These are phyloP conservation scores for Stemphylium vesicarium DNA, from an alignment of 2,329 filamentous ascomycete genomes.

Conservation along the genomic window DNA sequence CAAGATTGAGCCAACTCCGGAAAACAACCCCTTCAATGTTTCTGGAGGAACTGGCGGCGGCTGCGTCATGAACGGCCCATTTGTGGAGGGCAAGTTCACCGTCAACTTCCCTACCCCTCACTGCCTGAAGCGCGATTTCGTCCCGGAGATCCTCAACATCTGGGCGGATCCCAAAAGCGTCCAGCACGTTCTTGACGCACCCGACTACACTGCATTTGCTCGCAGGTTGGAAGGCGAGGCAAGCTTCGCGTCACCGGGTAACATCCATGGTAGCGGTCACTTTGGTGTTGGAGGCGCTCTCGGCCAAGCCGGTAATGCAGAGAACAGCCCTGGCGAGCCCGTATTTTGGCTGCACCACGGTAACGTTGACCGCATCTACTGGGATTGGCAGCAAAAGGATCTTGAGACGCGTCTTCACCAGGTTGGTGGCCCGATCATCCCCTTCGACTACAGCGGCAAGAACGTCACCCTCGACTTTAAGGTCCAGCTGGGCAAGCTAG, in stretches of 20 bases:
- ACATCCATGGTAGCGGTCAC: constrained; percentile 47
- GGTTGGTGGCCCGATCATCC: constrained; percentile 45
- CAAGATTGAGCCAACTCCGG: constrained; percentile 31
- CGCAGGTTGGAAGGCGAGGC: constrained; percentile 33
- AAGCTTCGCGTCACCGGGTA: constrained; percentile 30
- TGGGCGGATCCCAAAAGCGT: constrained; percentile 30
- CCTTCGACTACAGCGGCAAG: constrained; percentile 28
- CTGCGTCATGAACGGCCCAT: constrained; percentile 43
- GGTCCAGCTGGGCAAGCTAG: constrained; percentile 40
- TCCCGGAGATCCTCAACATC: constrained; percentile 26
- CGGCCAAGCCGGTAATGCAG: constrained; percentile 42
- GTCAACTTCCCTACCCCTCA: constrained; percentile 31
- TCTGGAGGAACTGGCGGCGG: constrained; percentile 38
- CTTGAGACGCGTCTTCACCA: constrained; percentile 39
- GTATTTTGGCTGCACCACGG: constrained; percentile 50
- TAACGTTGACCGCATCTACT: constrained; percentile 47
- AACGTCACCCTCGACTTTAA: constrained; percentile 46
- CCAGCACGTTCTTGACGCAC: constrained; percentile 28
- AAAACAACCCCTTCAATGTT: constrained; percentile 32
- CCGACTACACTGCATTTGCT: constrained; percentile 39
- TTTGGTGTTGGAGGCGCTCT: constrained; percentile 46
- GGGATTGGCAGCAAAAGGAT: constrained; percentile 37
- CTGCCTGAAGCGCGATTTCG: constrained; percentile 45
- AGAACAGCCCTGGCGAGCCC: constrained; percentile 45
- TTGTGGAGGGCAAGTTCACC: constrained; percentile 29